Evolutionary conservation across 2,329 filamentous ascomycete genomes (phyloP).

Genomic region (Fusarium papillatum): DNA sequence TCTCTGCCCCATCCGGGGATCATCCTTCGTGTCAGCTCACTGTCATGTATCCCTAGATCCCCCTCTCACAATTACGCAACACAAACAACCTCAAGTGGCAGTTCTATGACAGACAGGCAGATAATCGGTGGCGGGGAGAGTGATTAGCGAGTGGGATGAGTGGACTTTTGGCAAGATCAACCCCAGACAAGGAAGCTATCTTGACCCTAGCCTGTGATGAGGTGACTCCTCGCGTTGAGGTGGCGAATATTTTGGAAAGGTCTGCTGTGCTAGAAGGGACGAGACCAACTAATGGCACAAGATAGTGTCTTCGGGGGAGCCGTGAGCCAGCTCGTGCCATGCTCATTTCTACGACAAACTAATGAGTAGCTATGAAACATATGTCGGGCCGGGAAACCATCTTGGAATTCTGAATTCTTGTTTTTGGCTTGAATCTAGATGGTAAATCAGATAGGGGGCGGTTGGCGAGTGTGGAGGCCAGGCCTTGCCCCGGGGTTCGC

Average conservation of each 20-base stretch:
- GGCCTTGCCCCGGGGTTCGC: neutral
- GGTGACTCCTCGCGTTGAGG: neutral
- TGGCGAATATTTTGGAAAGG: neutral
- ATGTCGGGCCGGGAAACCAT: too few species aligned
- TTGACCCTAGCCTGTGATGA: neutral
- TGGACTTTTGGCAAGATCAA: neutral
- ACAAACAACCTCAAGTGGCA: neutral
- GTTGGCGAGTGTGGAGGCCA: neutral
- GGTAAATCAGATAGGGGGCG: too few species aligned
- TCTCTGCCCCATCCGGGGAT: neutral
- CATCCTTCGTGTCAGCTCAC: neutral
- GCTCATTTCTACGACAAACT: neutral
- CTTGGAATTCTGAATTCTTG: too few species aligned
- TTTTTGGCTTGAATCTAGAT: too few species aligned
- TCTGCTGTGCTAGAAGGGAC: neutral
- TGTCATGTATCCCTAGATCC: neutral
- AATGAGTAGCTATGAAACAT: neutral
- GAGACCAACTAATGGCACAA: too few species aligned
- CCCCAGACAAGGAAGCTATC: neutral
- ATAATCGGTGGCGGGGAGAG: neutral
- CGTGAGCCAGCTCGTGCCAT: neutral
- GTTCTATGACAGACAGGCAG: accelerated
- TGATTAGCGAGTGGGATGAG: neutral
- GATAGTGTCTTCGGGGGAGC: neutral
- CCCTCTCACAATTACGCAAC: neutral